A percentile compares a stretch with the other conserved stretches of the same genome.
phyloP scores from a whole-genome alignment of 2,329 filamentous ascomycete species.

The Fonsecaea nubica region DNA sequence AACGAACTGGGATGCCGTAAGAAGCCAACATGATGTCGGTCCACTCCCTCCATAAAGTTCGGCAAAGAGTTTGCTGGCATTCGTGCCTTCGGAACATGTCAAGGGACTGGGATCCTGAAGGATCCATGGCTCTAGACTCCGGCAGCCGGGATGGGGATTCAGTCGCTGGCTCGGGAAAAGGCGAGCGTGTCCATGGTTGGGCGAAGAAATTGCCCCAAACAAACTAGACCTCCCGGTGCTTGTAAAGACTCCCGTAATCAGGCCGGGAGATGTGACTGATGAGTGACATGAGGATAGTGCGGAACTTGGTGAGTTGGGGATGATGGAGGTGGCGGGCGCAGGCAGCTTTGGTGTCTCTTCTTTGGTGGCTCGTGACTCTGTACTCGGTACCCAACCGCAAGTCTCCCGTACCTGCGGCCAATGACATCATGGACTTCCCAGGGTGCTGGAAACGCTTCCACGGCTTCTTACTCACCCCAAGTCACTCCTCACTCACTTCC shows the following conservation, averaged over 20 bases:
- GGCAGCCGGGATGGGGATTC: not conserved
- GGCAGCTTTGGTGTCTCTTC: not conserved
- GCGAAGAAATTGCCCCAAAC: not conserved
- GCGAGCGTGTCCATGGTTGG: not conserved
- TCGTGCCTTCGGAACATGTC: not conserved
- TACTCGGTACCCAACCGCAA: not conserved
- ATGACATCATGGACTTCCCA: conserved; percentile 4
- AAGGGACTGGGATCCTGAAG: not conserved
- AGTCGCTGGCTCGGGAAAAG: not conserved
- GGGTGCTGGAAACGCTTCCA: not conserved
- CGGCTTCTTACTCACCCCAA: not conserved
- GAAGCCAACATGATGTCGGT: conserved; percentile 3
- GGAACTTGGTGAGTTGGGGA: not conserved
- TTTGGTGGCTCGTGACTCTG: not conserved
- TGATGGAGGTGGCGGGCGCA: not conserved
- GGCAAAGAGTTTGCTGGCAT: not conserved
- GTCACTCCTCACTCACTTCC: too few relatives aligned
- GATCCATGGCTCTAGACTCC: conserved; percentile 4
- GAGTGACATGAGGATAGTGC: not conserved
- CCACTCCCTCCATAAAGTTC: not conserved
- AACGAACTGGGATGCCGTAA: conserved; percentile 8
- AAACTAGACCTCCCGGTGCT: conserved; percentile 12
- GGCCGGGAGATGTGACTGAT: not conserved
- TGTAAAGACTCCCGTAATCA: conserved; percentile 30
- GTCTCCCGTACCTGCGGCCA: not conserved